Evolutionary conservation across 2,329 filamentous ascomycete species (phyloP), one percentile per base, ranked within the genome.

Genomic region (Bipolaris cookei): DNA sequence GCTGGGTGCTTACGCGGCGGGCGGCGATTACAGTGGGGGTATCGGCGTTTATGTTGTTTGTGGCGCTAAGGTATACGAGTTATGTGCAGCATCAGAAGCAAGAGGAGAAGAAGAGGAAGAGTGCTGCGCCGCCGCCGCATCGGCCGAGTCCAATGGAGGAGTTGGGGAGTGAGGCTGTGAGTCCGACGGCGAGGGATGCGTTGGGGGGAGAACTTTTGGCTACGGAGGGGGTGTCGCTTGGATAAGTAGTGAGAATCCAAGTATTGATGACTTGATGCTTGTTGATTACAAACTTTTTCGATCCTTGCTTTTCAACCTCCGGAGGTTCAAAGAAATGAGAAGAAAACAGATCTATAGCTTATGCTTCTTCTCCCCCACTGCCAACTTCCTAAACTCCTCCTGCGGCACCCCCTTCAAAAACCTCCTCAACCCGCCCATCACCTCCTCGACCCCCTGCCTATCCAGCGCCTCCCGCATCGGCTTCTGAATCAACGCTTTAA

Each of bases 341-440:
- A 5, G 38, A 41, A 21, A 23, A 6, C 3, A 7, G 10, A 41
- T 6, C 62, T 81, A 97, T 75, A 98, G 79, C 81, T 98, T 98
- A 80, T 99, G 95, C 74, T 88, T 91, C 86, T 97, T 98, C 83
- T 95, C 86, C 11, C 94, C 92, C 61, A 83, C 87, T 1, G 92
- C 92, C 73, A 98, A 80, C 82, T 90, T 93, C 70, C 83, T 80
- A 74, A 98, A 98, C 81, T 98, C 91, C 75, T 89, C 84, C 81
- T 97, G 92, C 18, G 95, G 95, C 41, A 92, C 82, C 0, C 92
- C 92, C 59, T 80, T 85, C 65, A 91, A 75, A 71, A 98, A 97
- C 57, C 92, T 82, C 60, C 93, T 88, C 71, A 98, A 74, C 0
- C 93, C 94, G 2, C 86, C 89, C 81, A 97, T 93, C 1, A 95